These are phyloP conservation scores for Botrytis squamosa DNA, from an alignment of 2,329 filamentous ascomycete genomes.

Conservation along the genomic window DNA sequence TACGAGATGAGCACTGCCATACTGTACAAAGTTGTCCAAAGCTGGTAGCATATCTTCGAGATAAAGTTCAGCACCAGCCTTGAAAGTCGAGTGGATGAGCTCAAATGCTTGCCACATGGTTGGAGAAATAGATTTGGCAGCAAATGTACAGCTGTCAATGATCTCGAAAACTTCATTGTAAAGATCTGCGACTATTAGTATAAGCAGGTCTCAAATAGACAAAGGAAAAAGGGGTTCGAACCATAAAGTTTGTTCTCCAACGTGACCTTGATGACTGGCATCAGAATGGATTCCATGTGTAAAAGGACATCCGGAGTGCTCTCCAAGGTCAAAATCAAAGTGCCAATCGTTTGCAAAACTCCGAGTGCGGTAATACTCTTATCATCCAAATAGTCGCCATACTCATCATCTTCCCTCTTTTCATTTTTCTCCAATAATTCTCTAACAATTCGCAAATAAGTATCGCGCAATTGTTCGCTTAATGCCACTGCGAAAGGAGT, in stretches of 20 bases:
- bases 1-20: conserved; percentile 75
- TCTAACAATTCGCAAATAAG: conserved; percentile 88
- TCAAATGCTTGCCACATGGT: conserved; percentile 99
- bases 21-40: conserved; percentile 96
- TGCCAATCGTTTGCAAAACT: conserved; percentile 95
- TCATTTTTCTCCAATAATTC: conserved; percentile 88
- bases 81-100: conserved; percentile 94
- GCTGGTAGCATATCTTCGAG: conserved; percentile 98
- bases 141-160: conserved; percentile 98
- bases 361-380: conserved; percentile 98
- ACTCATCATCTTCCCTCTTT: conserved; percentile 71
- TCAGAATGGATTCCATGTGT: conserved; percentile 91
- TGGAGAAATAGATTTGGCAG: conserved; percentile 89
- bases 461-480: conserved; percentile 93
- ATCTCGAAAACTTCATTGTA: conserved; percentile 99
- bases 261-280: conserved; percentile 95
- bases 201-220: conserved; percentile 23
- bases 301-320: conserved; percentile 94
- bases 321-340: conserved; percentile 92
- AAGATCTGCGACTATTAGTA: conserved; percentile 57
- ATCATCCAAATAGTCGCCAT: conserved; percentile 91
- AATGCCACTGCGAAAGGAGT: conserved; percentile 96
- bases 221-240: conserved; percentile 41
- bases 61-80: conserved; percentile 93
- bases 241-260: conserved; percentile 96